These are phyloP conservation scores for Aspergillus avenaceus DNA, from an alignment of 495 filamentous ascomycete species.

Conservation along the genomic window DNA sequence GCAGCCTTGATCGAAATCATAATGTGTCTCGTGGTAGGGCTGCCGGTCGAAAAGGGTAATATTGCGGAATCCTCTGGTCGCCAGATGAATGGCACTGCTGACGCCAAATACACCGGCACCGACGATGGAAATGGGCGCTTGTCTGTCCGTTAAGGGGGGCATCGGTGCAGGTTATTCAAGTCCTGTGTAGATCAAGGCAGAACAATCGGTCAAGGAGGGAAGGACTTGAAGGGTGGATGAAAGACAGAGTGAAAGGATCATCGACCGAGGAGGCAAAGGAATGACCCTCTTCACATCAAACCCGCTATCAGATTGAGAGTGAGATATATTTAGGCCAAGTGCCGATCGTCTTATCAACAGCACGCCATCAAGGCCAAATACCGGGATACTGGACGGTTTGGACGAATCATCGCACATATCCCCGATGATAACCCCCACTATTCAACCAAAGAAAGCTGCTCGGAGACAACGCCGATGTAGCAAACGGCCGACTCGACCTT, in stretches of 20 bases:
- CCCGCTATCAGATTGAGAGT: too few species aligned
- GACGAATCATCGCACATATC: too few species aligned
- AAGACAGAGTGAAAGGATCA: neutral
- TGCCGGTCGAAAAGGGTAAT: slow-evolving; percentile 42
- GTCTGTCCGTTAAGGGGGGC: neutral
- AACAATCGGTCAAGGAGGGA: too few species aligned
- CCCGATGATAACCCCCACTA: too few species aligned
- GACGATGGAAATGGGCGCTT: slow-evolving; percentile 33
- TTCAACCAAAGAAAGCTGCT: too few species aligned
- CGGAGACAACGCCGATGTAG: too few species aligned
- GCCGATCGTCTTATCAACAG: too few species aligned
- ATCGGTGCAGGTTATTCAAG: neutral
- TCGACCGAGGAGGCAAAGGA: neutral
- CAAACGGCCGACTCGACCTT: too few species aligned
- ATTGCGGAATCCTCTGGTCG: slow-evolving; percentile 33
- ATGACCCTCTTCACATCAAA: too few species aligned
- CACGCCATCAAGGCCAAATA: too few species aligned
- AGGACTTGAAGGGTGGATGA: neutral
- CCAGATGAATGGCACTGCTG: slow-evolving; percentile 36
- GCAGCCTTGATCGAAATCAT: slow-evolving; percentile 24
- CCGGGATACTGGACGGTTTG: too few species aligned
- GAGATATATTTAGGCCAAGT: too few species aligned
- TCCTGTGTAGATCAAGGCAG: neutral
- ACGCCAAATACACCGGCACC: slow-evolving; percentile 45
- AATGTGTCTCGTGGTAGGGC: slow-evolving; percentile 28